Evolutionary conservation across 495 filamentous ascomycete species (phyloP).

Genomic region (Penicillium salamii): DNA sequence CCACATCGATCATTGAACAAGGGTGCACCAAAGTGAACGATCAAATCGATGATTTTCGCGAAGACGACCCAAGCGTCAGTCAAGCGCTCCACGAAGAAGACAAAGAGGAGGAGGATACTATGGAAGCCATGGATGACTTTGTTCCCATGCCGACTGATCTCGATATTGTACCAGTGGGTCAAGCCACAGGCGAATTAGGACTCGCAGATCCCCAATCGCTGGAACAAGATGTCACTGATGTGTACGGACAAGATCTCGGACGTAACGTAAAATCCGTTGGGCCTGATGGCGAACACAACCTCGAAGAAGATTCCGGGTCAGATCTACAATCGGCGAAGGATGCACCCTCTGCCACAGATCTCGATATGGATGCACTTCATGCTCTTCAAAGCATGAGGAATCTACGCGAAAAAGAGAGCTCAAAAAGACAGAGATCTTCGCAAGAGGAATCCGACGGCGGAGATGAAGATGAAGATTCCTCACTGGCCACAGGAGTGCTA

Average conservation of each 20-base stretch:
- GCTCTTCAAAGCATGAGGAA: constrained; percentile 1
- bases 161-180: not conserved
- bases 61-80: no score
- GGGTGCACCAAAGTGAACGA: no score
- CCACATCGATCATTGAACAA: no score
- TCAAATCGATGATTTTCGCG: no score
- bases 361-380: constrained; percentile 4
- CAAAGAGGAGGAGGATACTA: not conserved
- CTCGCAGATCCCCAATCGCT: not conserved
- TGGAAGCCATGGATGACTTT: not conserved
- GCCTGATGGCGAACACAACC: not conserved
- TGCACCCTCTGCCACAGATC: not conserved
- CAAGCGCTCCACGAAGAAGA: no score
- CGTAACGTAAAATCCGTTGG: not conserved
- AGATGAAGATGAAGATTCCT: not conserved
- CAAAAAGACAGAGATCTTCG: not conserved
- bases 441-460: not conserved
- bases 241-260: not conserved
- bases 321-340: not conserved
- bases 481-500: not conserved
- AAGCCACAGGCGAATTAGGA: not conserved
- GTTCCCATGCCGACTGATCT: not conserved
- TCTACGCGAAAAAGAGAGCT: not conserved
- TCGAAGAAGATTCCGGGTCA: not conserved
- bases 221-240: not conserved